Percentiles rank a stretch among this genome's conserved stretches.
phyloP scores from a whole-genome alignment of 2,329 filamentous ascomycete species.

The Thermoascus crustaceus region DNA sequence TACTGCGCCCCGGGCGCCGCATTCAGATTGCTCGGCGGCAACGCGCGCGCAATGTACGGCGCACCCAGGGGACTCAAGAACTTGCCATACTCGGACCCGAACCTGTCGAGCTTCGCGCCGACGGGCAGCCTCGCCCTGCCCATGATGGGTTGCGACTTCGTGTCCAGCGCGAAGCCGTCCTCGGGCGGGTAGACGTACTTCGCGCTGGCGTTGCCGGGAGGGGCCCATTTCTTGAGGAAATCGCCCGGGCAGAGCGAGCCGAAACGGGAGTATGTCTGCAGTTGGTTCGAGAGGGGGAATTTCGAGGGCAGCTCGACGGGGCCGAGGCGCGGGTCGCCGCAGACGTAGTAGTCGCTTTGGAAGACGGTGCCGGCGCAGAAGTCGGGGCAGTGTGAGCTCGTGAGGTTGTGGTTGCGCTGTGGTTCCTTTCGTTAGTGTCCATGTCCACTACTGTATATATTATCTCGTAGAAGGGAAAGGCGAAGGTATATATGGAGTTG shows the following conservation, averaged over 20 bases:
- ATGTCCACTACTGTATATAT: too few species aligned
- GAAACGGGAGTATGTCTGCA: constrained; percentile 32
- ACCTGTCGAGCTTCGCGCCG: constrained; percentile 42
- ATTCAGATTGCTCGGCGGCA: constrained; percentile 41
- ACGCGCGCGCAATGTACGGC: constrained; percentile 40
- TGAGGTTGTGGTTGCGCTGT: neutral
- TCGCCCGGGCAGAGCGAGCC: constrained; percentile 33
- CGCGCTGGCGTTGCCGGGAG: constrained; percentile 4
- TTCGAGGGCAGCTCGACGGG: constrained; percentile 25
- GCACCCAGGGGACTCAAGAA: constrained; percentile 39
- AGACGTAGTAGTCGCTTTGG: constrained; percentile 24
- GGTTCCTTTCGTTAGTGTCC: neutral
- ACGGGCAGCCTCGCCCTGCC: constrained; percentile 33
- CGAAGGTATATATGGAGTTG: too few species aligned
- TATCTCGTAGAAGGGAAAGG: too few species aligned
- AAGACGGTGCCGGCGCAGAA: constrained; percentile 25
- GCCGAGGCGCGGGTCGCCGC: constrained; percentile 33
- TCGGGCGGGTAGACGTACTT: constrained; percentile 33
- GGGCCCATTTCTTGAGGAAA: constrained; percentile 21
- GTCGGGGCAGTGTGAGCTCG: neutral
- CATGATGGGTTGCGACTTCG: constrained; percentile 28
- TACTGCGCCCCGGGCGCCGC: constrained; percentile 26
- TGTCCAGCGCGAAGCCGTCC: constrained; percentile 37
- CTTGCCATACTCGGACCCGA: constrained; percentile 39
- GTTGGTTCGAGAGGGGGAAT: constrained; percentile 22